These are phyloP conservation scores for Dipodascus albidus DNA, from an alignment of 805 yeast genomes.

Conservation along the genomic window DNA sequence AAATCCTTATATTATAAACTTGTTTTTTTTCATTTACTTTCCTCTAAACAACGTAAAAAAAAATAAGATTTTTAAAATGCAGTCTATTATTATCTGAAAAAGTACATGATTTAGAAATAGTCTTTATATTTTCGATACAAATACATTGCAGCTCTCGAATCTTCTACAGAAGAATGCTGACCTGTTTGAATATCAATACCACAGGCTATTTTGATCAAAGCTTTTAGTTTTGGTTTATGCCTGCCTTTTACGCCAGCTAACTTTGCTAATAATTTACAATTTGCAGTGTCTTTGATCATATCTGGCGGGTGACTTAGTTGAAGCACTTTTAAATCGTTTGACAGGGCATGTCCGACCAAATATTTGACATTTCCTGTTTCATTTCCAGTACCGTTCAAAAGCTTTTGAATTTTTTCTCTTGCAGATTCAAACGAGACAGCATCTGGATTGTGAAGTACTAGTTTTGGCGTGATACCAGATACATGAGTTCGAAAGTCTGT, in stretches of 20 bases:
- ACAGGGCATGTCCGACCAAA: slow-evolving; percentile 77
- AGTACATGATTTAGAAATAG: no score
- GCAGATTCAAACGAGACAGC: slow-evolving; percentile 46
- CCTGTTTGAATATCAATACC: slow-evolving; percentile 56
- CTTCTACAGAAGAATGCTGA: slow-evolving; percentile 81
- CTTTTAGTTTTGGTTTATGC: slow-evolving; percentile 52
- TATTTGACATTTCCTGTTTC: slow-evolving; percentile 24
- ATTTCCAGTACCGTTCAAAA: neutral
- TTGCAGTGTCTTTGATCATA: slow-evolving; percentile 64
- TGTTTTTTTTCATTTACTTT: no score
- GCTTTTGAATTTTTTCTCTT: neutral
- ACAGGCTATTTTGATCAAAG: slow-evolving; percentile 45
- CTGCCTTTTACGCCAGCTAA: slow-evolving; percentile 49
- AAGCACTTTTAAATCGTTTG: slow-evolving; percentile 64
- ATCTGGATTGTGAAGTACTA: slow-evolving; percentile 41
- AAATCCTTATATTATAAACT: no score
- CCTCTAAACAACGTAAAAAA: no score
- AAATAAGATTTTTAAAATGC: no score
- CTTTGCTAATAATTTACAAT: slow-evolving; percentile 44
- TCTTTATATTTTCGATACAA: slow-evolving; percentile 52
- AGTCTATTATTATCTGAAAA: no score
- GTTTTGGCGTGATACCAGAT: slow-evolving; percentile 66
- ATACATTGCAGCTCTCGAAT: slow-evolving; percentile 80
- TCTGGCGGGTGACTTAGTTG: slow-evolving; percentile 54
- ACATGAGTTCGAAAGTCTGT: slow-evolving; percentile 93